Percentiles rank a stretch among this genome's conserved stretches.
phyloP scores from a whole-genome alignment of 805 yeast genomes.

The Candida succiphila region DNA sequence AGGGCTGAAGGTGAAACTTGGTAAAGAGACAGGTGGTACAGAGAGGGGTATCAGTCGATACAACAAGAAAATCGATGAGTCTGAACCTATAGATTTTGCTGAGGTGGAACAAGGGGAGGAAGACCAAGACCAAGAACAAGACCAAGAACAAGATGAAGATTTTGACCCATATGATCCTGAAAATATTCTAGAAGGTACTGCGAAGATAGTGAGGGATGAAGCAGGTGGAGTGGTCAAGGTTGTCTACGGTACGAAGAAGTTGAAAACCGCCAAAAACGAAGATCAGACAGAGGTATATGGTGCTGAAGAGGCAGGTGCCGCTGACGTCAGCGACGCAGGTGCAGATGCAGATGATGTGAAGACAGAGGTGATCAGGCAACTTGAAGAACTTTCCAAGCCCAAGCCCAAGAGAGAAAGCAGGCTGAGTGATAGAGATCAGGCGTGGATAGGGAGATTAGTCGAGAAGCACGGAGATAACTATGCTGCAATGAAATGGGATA shows the following conservation, averaged over 20 bases:
- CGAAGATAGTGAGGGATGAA: constrained; percentile 61
- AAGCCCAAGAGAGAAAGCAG: no score
- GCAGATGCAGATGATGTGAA: constrained; percentile 10
- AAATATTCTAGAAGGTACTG: constrained; percentile 69
- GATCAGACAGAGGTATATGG: constrained; percentile 16
- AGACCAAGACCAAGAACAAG: constrained; percentile 23
- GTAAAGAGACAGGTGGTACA: constrained; percentile 70
- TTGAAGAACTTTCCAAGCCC: constrained; percentile 56
- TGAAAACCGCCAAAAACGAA: constrained; percentile 6
- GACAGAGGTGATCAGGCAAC: constrained; percentile 56
- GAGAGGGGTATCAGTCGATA: constrained; percentile 44
- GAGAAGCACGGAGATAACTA: constrained; percentile 83
- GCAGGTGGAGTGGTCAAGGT: constrained; percentile 58
- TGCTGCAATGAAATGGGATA: constrained; percentile 87
- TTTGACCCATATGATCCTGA: constrained; percentile 40
- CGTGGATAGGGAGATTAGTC: constrained; percentile 56
- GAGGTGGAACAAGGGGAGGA: constrained; percentile 18
- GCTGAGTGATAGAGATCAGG: constrained; percentile 67
- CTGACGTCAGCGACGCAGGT: no score
- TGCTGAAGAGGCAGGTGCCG: constrained; percentile 17
- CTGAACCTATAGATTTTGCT: constrained; percentile 12
- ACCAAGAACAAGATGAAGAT: constrained; percentile 21
- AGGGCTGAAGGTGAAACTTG: constrained; percentile 65
- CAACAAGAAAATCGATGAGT: constrained; percentile 19
- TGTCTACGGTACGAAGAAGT: constrained; percentile 57